Percentiles rank a stretch among this genome's conserved stretches.
phyloP scores from a whole-genome alignment of 2,329 filamentous ascomycete genomes.

The Macrophomina phaseolina region DNA sequence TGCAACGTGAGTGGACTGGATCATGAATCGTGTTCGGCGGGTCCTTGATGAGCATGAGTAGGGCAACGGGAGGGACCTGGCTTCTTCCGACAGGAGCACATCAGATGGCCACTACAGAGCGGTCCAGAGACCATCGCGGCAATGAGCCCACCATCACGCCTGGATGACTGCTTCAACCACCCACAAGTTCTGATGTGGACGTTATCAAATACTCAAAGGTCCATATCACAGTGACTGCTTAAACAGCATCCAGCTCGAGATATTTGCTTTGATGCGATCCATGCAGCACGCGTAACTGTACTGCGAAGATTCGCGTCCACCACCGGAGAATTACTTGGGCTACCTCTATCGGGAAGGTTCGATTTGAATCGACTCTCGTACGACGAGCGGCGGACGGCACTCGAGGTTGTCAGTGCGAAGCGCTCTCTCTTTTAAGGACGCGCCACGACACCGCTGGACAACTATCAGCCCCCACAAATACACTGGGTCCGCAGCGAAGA shows the following conservation, averaged over 20 bases:
- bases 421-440: conserved; percentile 8
- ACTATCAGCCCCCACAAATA: conserved; percentile 22
- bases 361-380: background rate
- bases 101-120: background rate
- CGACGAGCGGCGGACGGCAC: conserved; percentile 2
- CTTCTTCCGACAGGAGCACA: background rate
- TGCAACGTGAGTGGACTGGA: background rate
- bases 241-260: too few relatives aligned
- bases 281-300: too few relatives aligned
- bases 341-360: background rate
- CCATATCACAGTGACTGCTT: too few relatives aligned
- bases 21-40: background rate
- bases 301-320: background rate
- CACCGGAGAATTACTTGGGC: too few relatives aligned
- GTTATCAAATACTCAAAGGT: too few relatives aligned
- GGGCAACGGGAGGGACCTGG: background rate
- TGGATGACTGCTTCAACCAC: too few relatives aligned
- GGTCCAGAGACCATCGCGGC: background rate
- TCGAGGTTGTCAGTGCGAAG: conserved; percentile 11
- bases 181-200: too few relatives aligned
- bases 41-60: background rate
- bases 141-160: too few relatives aligned
- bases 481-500: conserved; percentile 16
- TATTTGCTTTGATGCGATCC: too few relatives aligned
- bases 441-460: conserved; percentile 22